Conservation (phyloP, 2,329 filamentous ascomycete species). For the Botrytis galanthina region DNA sequence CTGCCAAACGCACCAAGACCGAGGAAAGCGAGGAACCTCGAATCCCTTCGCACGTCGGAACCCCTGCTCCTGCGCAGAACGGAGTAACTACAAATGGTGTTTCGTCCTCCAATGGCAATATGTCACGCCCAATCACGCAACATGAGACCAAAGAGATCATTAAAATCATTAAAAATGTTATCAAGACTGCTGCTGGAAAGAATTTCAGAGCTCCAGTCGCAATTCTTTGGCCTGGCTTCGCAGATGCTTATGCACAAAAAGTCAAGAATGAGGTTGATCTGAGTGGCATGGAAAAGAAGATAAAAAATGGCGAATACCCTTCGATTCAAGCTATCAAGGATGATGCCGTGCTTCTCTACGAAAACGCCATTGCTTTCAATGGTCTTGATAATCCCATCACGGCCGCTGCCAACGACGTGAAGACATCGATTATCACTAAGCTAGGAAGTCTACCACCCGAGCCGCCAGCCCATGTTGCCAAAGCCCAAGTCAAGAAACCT, state of each 20-base stretch:
- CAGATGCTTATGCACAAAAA: conserved; percentile 66
- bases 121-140: conserved; percentile 47
- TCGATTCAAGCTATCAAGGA: conserved; percentile 69
- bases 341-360: conserved; percentile 74
- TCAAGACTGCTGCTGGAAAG: conserved; percentile 78
- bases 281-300: conserved; percentile 72
- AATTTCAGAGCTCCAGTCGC: conserved; percentile 79
- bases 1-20: conserved; percentile 78
- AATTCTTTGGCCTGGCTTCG: conserved; percentile 70
- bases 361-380: conserved; percentile 82
- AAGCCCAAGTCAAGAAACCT: conserved; percentile 56
- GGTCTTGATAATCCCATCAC: conserved; percentile 74
- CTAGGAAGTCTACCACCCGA: conserved; percentile 47
- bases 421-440: conserved; percentile 58
- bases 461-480: conserved; percentile 42
- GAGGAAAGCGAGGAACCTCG: conserved; percentile 44
- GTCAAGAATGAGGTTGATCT: conserved; percentile 83
- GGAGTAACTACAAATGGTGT: conserved; percentile 29
- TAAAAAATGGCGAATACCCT: conserved; percentile 66
- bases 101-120: conserved; percentile 18
- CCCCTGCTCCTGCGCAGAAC: conserved; percentile 26
- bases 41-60: conserved; percentile 27
- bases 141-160: conserved; percentile 62
- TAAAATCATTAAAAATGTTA: conserved; percentile 68
- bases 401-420: conserved; percentile 51